Conservation (phyloP, 2,329 filamentous ascomycete genomes). For the Stromatinia cepivora region DNA sequence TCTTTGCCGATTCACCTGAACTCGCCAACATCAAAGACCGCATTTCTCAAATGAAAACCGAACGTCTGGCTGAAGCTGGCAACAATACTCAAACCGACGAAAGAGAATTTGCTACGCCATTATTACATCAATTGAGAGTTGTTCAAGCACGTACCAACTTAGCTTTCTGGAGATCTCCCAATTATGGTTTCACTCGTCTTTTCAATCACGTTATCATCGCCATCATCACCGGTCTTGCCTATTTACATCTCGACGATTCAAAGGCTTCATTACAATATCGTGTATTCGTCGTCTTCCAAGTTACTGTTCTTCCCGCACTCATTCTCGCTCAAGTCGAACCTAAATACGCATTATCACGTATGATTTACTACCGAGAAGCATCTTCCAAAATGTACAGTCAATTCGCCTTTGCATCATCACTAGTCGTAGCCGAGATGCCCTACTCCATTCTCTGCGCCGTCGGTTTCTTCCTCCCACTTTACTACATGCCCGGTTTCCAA, state of each 20-base stretch:
- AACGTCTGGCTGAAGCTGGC: slow-evolving; percentile 50
- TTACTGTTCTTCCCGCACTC: slow-evolving; percentile 78
- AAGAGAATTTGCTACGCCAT: slow-evolving; percentile 79
- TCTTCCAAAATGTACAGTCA: slow-evolving; percentile 84
- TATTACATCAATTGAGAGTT: slow-evolving; percentile 74
- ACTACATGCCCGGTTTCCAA: slow-evolving; percentile 80
- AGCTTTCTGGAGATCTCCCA: slow-evolving; percentile 80
- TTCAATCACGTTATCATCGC: slow-evolving; percentile 83
- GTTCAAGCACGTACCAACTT: slow-evolving; percentile 73
- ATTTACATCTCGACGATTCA: slow-evolving; percentile 74
- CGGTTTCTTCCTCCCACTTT: slow-evolving; percentile 77
- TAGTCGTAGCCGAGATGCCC: slow-evolving; percentile 81
- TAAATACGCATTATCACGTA: slow-evolving; percentile 76
- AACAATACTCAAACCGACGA: slow-evolving; percentile 47
- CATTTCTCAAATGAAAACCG: slow-evolving; percentile 55
- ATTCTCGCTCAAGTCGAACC: slow-evolving; percentile 83
- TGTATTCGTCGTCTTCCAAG: slow-evolving; percentile 88
- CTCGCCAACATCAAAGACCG: slow-evolving; percentile 55
- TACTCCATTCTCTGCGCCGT: slow-evolving; percentile 81
- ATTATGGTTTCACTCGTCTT: slow-evolving; percentile 84
- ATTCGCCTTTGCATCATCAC: slow-evolving; percentile 73
- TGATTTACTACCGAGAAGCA: slow-evolving; percentile 83
- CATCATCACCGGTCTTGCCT: slow-evolving; percentile 76
- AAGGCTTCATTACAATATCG: slow-evolving; percentile 78
- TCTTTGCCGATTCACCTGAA: slow-evolving; percentile 61